Conservation (phyloP, 495 filamentous ascomycete species). For the Tuber indicum region DNA sequence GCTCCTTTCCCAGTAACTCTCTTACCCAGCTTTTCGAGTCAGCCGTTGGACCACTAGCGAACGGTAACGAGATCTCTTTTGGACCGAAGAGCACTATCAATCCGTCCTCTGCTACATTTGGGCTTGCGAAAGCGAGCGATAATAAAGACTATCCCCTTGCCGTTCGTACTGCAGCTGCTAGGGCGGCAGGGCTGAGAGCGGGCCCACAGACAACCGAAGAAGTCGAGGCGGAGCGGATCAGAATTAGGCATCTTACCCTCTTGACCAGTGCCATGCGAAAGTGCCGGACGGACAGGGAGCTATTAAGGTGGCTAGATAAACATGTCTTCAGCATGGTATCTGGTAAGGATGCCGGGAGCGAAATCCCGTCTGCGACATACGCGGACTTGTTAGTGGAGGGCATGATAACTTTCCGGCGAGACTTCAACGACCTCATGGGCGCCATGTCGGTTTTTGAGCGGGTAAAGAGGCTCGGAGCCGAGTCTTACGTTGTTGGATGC, state of each 20-base stretch:
- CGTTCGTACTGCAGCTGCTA: constrained; percentile 25
- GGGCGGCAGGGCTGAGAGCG: constrained; percentile 23
- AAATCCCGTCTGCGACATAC: constrained; percentile 18
- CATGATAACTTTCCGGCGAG: constrained; percentile 22
- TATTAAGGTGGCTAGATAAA: constrained; percentile 26
- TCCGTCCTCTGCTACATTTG: constrained; percentile 7
- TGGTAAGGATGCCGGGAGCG: neutral
- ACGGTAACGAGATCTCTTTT: constrained; percentile 31
- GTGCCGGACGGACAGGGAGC: constrained; percentile 27
- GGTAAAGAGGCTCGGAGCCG: constrained; percentile 53
- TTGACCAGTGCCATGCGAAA: constrained; percentile 7
- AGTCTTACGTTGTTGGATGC: constrained; percentile 55
- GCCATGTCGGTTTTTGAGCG: constrained; percentile 34
- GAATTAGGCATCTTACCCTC: neutral
- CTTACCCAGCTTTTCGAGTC: constrained; percentile 37
- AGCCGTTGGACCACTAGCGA: constrained; percentile 34
- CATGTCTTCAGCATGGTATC: constrained; percentile 23
- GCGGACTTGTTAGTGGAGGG: constrained; percentile 34
- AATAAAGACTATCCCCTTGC: constrained; percentile 20
- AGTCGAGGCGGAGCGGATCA: neutral
- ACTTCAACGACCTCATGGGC: constrained; percentile 32
- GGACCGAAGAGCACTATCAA: constrained; percentile 17
- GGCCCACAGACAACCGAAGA: neutral
- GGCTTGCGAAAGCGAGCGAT: constrained; percentile 25
- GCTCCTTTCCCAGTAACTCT: constrained; percentile 16